Evolutionary conservation across 192 early-diverging fungal genomes (phyloP).

Genomic region (Mortierella hygrophila): DNA sequence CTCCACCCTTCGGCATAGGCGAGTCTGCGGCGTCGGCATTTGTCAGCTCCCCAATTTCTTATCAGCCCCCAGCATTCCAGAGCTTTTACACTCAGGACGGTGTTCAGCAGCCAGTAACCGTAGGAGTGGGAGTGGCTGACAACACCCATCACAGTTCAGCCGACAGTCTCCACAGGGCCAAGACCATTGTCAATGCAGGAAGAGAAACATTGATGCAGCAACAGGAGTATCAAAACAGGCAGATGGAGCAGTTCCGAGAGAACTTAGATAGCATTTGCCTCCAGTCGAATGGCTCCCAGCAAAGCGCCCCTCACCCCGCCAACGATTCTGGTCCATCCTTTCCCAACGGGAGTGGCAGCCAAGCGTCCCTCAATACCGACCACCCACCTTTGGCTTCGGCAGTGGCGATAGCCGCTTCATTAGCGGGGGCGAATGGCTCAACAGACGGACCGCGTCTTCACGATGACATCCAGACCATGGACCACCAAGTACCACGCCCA

Average conservation of each 20-base stretch:
- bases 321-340: neutral
- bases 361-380: neutral
- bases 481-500: neutral
- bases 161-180: conserved; percentile 5
- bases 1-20: neutral
- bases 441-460: neutral
- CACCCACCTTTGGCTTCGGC: neutral
- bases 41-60: conserved; percentile 38
- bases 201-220: conserved; percentile 24
- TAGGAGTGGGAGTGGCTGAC: conserved; percentile 5
- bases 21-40: conserved; percentile 8
- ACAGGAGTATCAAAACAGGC: conserved; percentile 27
- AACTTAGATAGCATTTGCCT: neutral
- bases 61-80: conserved; percentile 16
- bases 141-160: neutral
- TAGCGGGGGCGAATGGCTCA: neutral
- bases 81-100: neutral
- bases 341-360: neutral
- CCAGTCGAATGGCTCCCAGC: neutral
- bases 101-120: conserved; percentile 6
- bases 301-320: neutral
- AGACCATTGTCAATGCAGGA: neutral
- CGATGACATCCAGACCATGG: neutral
- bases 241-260: conserved; percentile 33
- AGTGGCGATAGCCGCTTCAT: conserved; percentile 1